Base-by-base conservation (phyloP, 163 green algal genomes). In the Scenedesmus sp. region DNA sequence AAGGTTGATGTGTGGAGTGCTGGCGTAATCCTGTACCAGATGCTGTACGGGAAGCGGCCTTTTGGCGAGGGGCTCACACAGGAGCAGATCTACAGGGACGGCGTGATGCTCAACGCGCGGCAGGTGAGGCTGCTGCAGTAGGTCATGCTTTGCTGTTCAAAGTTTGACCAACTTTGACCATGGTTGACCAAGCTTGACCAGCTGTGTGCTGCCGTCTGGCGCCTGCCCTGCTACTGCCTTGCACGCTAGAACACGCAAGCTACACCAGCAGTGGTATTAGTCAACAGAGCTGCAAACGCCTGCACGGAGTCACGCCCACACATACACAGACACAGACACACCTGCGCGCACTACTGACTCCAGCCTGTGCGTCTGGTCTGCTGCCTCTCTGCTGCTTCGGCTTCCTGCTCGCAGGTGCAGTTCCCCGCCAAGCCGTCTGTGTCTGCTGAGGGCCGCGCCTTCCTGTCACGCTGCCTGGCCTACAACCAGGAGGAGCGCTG, bases 21-120 rank as follows among this genome's bases (percentile, higher is more conserved):
- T 67, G 98, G 98, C 23, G 97, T 99, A 82, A 99, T 99, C 77
- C 93, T 99, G 73, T 99, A 98, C 92, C 97, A 99, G 95, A 98
- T 99, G 97, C 94, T 99, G 91, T 99, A 97, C 92, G 98, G 98
- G 55, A 94, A 89, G 82, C 95, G 98, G 55, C 98, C 98, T 10
- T 99, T 98, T 95, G 96, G 96, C 1, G 96, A 98, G 92, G 94
- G 96, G 16, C 94, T 96, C 92, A 96, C 85, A 34, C 98, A 99
- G 95, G 98, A 99, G 94, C 95, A 97, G 83, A 98, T 99, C 62
- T 94, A 99, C 92, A 94, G 97, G 3, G 97, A 99, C 52, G 94
- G 97, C 15, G 94, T 97, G 3, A 98, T 99, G 94, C 94, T 97
- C 2, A 96, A 97, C 55, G 97, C 97, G 6, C 92, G 92, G 1